Evolutionary conservation across 2,329 filamentous ascomycete genomes (phyloP).

Genomic region (Sporothrix humicola): DNA sequence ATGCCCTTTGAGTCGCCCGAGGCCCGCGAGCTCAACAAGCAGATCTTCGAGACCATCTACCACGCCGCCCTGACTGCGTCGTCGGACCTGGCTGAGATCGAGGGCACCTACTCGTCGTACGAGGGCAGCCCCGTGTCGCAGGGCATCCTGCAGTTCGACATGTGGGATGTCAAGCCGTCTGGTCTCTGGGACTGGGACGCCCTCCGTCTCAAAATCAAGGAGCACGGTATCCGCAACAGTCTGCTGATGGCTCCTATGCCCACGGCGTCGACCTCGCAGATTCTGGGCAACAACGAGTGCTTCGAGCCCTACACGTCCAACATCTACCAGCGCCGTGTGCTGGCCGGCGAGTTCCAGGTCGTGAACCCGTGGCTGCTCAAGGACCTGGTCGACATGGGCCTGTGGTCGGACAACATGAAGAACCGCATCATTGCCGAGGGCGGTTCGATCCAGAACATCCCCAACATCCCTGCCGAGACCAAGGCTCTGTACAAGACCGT

Average conservation of each 20-base stretch:
- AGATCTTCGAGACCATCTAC: slow-evolving; percentile 99
- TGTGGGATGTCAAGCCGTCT: slow-evolving; percentile 94
- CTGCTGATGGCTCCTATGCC: slow-evolving; percentile 96
- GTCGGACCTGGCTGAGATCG: slow-evolving; percentile 78
- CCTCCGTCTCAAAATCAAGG: slow-evolving; percentile 87
- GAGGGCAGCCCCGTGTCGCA: slow-evolving; percentile 92
- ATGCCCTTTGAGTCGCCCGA: slow-evolving; percentile 97
- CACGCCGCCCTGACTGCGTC: slow-evolving; percentile 92
- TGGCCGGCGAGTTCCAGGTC: slow-evolving; percentile 98
- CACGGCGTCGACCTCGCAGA: slow-evolving; percentile 95
- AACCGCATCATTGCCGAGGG: slow-evolving; percentile 98
- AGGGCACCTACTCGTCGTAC: slow-evolving; percentile 88
- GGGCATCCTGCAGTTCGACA: slow-evolving; percentile 96
- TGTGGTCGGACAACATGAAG: slow-evolving; percentile 99
- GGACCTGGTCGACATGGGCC: slow-evolving; percentile 94
- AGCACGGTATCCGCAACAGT: slow-evolving; percentile 94
- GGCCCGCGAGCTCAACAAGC: slow-evolving; percentile 90
- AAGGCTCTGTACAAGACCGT: slow-evolving; percentile 99
- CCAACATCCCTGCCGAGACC: slow-evolving; percentile 93
- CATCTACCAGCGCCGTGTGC: slow-evolving; percentile 97
- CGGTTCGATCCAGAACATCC: slow-evolving; percentile 94
- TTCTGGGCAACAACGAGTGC: slow-evolving; percentile 98
- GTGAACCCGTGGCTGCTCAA: slow-evolving; percentile 99
- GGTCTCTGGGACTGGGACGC: slow-evolving; percentile 96
- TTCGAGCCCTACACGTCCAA: slow-evolving; percentile 99